Evolutionary conservation across 352 stramenopile species (phyloP), one percentile per base, ranked within the genome.

Genomic region (Phytophthora idaei): DNA sequence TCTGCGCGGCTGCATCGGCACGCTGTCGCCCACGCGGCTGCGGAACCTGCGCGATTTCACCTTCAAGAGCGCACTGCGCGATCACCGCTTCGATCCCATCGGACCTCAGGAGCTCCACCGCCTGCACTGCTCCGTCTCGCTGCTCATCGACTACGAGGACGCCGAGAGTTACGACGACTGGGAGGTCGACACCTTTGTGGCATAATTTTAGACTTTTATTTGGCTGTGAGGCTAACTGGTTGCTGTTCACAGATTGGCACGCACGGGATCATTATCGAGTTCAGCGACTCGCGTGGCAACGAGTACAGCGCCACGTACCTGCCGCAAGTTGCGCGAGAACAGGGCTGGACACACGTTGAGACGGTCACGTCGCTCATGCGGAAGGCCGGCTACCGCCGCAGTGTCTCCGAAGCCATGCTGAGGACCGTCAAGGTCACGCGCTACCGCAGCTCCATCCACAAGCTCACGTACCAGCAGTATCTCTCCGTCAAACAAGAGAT

Each of bases 241-340:
- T 55, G 37, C 31, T 63, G 36, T 29, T 12, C 5, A 27, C 29
- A 91, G 83, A 79, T 91, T 37, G 86, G 81, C 50, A 79, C 79
- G 11, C 85, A 94, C 45, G 86, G 86, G 41, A 92, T 94, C 61
- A 89, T 92, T 65, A 90, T 94, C 68, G 80, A 90, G 54, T 92
- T 94, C 61, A 73, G 55, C 28, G 86, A 93, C 63, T 61, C 61
- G 8, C 64, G 67, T 31, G 77, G 79, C 21, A 64, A 74, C 32
- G 65, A 73, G 36, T 93, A 89, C 68, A 90, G 74, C 71, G 86
- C 81, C 34, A 94, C 86, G 46, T 94, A 93, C 60, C 71, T 94
- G 49, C 86, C 86, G 2, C 83, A 93, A 56, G 83, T 94, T 14
- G 85, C 85, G 11, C 77, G 69, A n/a, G 83, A 94, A 55, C 86